Base-by-base conservation (phyloP, 2,329 filamentous ascomycete species). In the Ophiosphaerella narmari region DNA sequence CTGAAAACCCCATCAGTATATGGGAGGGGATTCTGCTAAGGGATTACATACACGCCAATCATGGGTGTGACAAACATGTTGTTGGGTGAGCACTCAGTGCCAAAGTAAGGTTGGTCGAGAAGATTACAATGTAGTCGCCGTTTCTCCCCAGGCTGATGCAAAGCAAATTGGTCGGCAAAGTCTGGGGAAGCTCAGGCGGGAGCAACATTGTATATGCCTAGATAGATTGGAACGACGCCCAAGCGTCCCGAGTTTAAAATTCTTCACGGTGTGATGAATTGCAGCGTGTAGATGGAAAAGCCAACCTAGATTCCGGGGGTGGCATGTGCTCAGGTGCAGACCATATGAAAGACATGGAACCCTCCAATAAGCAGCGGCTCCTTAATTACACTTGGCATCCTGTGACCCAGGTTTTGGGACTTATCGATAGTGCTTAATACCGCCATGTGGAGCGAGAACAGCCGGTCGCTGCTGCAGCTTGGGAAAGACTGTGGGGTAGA, bases 351-450 rank as follows among this genome's bases (percentile, higher is more conserved):
- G 26, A 39, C 39, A 38, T 55, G 12, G 32, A 38, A 38, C 21
- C 26, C 39, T 38, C 63, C 58, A 66, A 63, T 63, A 38, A 46
- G 23, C 13, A 11, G 6, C 6, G 12, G 5, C 3, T 16, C 3
- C 38, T 54, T 60, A 35, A 65, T 62, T 63, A 48, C 13, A 40
- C 51, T 50, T 55, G 54, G 60, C 55, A 35, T 14, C 46, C 34
- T 55, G 41, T 61, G 59, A 60, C 50, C 48, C 43, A 35, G 48
- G 45, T 48, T 53, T 44, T 39, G 41, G 32, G 31, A 42, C 56
- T 57, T 62, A 61, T 63, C 55, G 64, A 67, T 66, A 66, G 57
- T 61, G 56, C 35, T 47, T 53, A 59, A 60, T 60, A 59, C 62
- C 57, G 52, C 52, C 9, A 48, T 47, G 51, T 58, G 57, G 62